Evolutionary conservation across 1,139 yeast genomes (phyloP), one percentile per base, ranked within the genome.

Genomic region (Petasospora rhodanensis): DNA sequence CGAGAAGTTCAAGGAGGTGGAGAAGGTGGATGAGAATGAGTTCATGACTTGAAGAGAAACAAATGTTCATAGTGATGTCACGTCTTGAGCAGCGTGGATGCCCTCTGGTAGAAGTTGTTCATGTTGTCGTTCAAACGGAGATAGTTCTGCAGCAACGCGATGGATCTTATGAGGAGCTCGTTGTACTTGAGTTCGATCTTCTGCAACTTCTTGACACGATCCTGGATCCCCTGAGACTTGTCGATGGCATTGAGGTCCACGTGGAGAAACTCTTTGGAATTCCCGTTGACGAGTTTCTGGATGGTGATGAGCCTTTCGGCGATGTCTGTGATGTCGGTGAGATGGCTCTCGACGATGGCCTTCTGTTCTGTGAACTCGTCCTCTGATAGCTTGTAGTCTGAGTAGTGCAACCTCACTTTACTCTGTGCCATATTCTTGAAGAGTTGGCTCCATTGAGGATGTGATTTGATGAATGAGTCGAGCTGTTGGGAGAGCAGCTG

Each of bases 101-200:
- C 9, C 13, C 23, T 21, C 20, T 20, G n/a, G 22, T 28, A 28
- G 11, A 31, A 26, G 13, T 14, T 13, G 13, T 32, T 30, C 29
- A 30, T 29, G 24, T 33, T 29, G 7, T 30, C 34, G 12, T 30
- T 27, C 19, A 32, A 14, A 15, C 28, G 26, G 24, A 37, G 31
- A 15, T 30, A 49, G 26, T 51, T 51, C 25, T 47, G 52, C 10
- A 49, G 21, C 13, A 49, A 11, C 7, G 40, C 38, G 7, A 49
- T 37, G 4, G 52, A 46, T 7, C 50, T 31, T 6, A 49, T 34
- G 3, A 51, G 23, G 15, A 51, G 21, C 12, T 28, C 32, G 21
- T 51, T 49, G 26, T 51, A 51, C 22, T 38, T 23, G 13, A 47
- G 20, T 29, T 46, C 47, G 14, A 46, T 15, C 7, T 26, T 14